A percentile compares a stretch with the other conserved stretches of the same genome.
phyloP scores from a whole-genome alignment of 129 eudicot species.

The Tagetes erecta region DNA sequence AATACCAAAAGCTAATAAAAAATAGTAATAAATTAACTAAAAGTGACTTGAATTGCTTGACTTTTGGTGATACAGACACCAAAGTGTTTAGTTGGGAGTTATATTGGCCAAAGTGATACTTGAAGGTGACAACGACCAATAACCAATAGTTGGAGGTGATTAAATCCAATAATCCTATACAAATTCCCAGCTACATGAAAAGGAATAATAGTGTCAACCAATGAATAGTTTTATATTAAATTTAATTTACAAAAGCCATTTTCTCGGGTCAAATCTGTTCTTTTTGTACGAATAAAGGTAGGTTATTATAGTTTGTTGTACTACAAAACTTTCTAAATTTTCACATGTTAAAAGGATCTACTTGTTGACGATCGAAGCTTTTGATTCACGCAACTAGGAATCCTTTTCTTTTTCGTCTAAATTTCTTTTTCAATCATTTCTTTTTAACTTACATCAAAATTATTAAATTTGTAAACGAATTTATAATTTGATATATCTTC shows the following conservation, averaged over 20 bases:
- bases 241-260: conserved; percentile 4
- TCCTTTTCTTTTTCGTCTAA: background rate
- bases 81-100: too few species aligned
- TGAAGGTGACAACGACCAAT: too few species aligned
- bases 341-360: background rate
- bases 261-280: conserved; percentile 20
- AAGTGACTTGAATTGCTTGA: too few species aligned
- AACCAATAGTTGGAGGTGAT: too few species aligned
- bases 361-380: conserved; percentile 27
- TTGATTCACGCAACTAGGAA: conserved; percentile 28
- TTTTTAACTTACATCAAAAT: background rate
- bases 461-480: too few species aligned
- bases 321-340: conserved; percentile 13
- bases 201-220: conserved; percentile 13
- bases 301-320: background rate
- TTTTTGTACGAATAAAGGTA: conserved; percentile 7
- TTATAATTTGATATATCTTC: background rate
- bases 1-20: too few species aligned
- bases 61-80: too few species aligned
- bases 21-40: too few species aligned
- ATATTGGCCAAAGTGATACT: too few species aligned
- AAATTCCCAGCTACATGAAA: too few species aligned
- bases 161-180: too few species aligned
- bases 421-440: conserved; percentile 9
- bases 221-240: background rate